Base-by-base conservation (phyloP, 495 filamentous ascomycete species). In the Extremus antarcticus region DNA sequence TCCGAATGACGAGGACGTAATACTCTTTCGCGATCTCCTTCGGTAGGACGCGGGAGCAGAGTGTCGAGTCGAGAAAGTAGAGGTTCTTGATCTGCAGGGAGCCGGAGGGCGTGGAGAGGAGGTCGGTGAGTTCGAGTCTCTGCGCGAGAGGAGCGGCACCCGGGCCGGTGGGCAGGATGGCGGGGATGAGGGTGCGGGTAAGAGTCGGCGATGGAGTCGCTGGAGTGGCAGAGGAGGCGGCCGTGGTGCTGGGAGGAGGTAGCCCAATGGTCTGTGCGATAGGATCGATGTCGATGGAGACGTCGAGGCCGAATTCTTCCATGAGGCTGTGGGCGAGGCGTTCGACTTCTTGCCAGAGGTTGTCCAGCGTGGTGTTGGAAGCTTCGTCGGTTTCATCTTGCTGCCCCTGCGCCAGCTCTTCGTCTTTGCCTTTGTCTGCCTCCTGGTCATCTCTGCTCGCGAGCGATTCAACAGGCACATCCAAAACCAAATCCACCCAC, bases 1-100 rank as follows among this genome's bases (percentile, higher is more conserved):
- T 84, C 29, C 80, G 83, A 55, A 97, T 76, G 23, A 96, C 78
- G 54, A 98, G 78, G 16, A 96, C 74, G 58, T 95, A 81, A 67
- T 94, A 76, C n/a, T 71, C 73, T 15, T 78, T 79, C 0, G 79
- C 75, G 2, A 83, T 73, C 0, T 76, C 68, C 15, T 78, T 73
- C 0, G 82, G 79, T 0, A 94, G 74, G 17, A 74, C 76, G 16
- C 72, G 68, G 40, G 78, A 62, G 69, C 90, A 95, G 51, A 70
- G 64, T 1, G 82, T 76, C 16, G 83, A 75, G 54, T 74, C 83
- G 20, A 86, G 80, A 55, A 87, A 76, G 71, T 85, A 89, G 56
- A 95, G 73, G 9, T 66, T 78, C 2, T 73, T 73, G 84, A 83
- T 90, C n/a, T 75, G 68, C 15, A 90, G 74, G 29, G 56, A 23